A percentile compares a stretch with the other conserved stretches of the same genome.
These are phyloP conservation scores for Hemileia vastatrix DNA, from an alignment of 1,284 basidiomycete species.

Conservation along the genomic window DNA sequence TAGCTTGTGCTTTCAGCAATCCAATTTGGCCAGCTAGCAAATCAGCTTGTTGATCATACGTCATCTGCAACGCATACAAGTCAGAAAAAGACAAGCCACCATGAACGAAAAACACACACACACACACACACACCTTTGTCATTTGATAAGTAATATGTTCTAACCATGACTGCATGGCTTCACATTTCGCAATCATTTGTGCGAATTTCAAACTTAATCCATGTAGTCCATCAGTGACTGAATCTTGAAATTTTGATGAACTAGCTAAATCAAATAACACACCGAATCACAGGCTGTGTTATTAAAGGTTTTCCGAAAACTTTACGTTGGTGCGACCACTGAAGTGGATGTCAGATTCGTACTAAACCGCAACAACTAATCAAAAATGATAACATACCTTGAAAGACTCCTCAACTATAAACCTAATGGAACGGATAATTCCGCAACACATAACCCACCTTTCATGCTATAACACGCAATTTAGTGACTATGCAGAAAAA, in stretches of 20 bases:
- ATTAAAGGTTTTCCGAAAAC: constrained; percentile 78
- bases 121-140: constrained; percentile 57
- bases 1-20: constrained; percentile 55
- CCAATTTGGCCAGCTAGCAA: constrained; percentile 57
- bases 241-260: not conserved
- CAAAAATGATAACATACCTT: constrained; percentile 47
- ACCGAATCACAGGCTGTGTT: constrained; percentile 70
- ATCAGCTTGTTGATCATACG: constrained; percentile 59
- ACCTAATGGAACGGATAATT: constrained; percentile 60
- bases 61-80: constrained; percentile 41
- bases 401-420: constrained; percentile 61
- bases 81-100: not conserved
- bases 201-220: constrained; percentile 50
- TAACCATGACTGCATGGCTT: constrained; percentile 76
- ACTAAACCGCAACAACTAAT: not conserved
- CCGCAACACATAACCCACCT: constrained; percentile 61
- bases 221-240: constrained; percentile 22
- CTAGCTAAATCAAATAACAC: constrained; percentile 1
- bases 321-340: constrained; percentile 64
- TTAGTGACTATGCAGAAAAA: not conserved
- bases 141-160: constrained; percentile 85
- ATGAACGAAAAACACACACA: not conserved
- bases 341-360: constrained; percentile 1
- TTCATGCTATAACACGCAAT: constrained; percentile 39
- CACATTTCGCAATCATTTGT: constrained; percentile 69